These are phyloP conservation scores for Pterulicium gracile DNA, from an alignment of 1,284 basidiomycete genomes.

Conservation along the genomic window DNA sequence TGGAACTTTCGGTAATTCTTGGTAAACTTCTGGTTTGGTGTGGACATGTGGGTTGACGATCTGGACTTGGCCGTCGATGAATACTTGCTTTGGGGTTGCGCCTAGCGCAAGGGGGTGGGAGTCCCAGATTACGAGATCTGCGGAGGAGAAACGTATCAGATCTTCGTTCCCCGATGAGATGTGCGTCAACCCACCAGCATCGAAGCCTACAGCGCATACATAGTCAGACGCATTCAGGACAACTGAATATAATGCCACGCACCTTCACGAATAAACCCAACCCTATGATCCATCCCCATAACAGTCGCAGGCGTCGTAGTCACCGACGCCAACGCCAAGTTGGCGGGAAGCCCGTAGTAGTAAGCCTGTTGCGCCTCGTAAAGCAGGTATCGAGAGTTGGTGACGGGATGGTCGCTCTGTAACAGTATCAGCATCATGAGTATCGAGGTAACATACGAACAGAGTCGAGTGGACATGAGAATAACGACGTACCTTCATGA, in stretches of 20 bases:
- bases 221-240: conserved; percentile 2
- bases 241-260: conserved; percentile 1
- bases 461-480: background rate
- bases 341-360: conserved; percentile 43
- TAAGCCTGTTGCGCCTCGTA: conserved; percentile 72
- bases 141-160: conserved; percentile 12
- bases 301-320: conserved; percentile 57
- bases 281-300: conserved; percentile 56
- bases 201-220: conserved; percentile 25
- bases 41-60: conserved; percentile 37
- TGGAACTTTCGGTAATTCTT: conserved; percentile 24
- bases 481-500: conserved; percentile 50
- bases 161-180: no score
- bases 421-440: background rate
- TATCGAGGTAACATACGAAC: no score
- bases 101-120: conserved; percentile 56
- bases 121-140: conserved; percentile 46
- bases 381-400: conserved; percentile 59
- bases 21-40: conserved; percentile 32
- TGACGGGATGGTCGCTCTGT: conserved; percentile 44
- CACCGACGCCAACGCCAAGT: conserved; percentile 46
- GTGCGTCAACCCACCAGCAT: conserved; percentile 23
- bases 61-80: conserved; percentile 62
- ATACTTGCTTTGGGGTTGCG: conserved; percentile 60
- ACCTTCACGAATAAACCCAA: conserved; percentile 47